Conservation (phyloP, 2,329 filamentous ascomycete species). For the Sclerotinia subarctica region DNA sequence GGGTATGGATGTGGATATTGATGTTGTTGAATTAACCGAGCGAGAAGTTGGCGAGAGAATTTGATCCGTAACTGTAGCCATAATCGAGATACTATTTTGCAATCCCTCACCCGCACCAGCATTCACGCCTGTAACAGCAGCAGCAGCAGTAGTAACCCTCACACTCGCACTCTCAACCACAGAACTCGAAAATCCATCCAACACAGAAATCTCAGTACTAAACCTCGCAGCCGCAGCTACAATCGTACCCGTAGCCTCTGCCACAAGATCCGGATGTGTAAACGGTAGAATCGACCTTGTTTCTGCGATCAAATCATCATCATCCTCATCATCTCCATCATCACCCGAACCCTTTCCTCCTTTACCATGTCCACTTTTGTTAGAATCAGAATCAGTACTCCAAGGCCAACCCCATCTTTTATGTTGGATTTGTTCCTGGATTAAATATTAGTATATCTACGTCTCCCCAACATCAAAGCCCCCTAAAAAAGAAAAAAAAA, state of each 20-base stretch:
- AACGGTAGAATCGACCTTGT: background rate
- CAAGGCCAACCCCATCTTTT: slow-evolving; percentile 16
- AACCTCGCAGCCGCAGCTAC: too few species aligned
- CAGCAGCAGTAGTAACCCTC: too few species aligned
- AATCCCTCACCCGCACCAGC: too few species aligned
- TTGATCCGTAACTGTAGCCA: background rate
- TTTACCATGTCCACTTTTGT: background rate
- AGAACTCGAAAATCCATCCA: background rate
- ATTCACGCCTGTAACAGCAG: background rate
- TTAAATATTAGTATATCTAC: background rate
- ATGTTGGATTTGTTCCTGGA: background rate
- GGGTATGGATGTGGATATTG: background rate
- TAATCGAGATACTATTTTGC: background rate
- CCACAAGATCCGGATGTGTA: background rate
- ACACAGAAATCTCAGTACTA: too few species aligned
- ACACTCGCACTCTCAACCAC: too few species aligned
- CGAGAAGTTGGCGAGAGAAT: background rate
- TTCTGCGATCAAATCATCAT: background rate
- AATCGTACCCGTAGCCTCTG: background rate
- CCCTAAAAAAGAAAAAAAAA: background rate
- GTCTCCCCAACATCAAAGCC: too few species aligned
- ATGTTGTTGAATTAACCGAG: background rate
- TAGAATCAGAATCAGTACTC: background rate
- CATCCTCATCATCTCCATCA: background rate
- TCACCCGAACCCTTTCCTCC: slow-evolving; percentile 13